phyloP scores from a whole-genome alignment of 768 basidiomycete genomes.

The Lactifluus piperatus region DNA sequence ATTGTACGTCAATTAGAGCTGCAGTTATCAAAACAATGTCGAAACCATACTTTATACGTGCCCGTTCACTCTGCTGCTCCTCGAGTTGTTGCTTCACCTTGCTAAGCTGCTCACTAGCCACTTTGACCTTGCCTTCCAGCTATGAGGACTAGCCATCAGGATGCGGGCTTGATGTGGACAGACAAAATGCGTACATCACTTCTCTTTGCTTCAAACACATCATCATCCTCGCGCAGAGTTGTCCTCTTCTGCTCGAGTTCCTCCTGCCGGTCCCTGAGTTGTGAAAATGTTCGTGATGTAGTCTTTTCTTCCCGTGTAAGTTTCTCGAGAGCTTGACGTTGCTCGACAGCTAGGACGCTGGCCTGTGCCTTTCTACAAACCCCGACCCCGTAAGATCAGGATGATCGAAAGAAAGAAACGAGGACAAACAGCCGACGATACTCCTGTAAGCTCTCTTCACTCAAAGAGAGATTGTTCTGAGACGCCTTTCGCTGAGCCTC shows the following conservation, averaged over 20 bases:
- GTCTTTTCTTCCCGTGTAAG: conserved; percentile 80
- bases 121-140: conserved; percentile 53
- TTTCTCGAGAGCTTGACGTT: conserved; percentile 79
- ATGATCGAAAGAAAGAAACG: neutral
- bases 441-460: conserved; percentile 77
- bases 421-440: conserved; percentile 63
- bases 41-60: conserved; percentile 57
- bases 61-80: conserved; percentile 76
- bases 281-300: conserved; percentile 48
- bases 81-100: conserved; percentile 70
- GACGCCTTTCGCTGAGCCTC: conserved; percentile 71
- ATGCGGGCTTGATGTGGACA: neutral
- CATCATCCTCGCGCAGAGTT: conserved; percentile 48
- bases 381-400: conserved; percentile 1
- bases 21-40: neutral
- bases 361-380: conserved; percentile 64
- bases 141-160: conserved; percentile 21
- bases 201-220: conserved; percentile 41
- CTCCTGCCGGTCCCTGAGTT: conserved; percentile 62
- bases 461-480: conserved; percentile 67
- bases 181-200: conserved; percentile 39
- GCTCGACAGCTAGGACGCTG: conserved; percentile 70
- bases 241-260: conserved; percentile 50
- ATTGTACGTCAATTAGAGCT: neutral
- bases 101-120: conserved; percentile 52